These are phyloP conservation scores for Prunus yedoensis DNA, from an alignment of 331 rosid species.

Conservation along the genomic window DNA sequence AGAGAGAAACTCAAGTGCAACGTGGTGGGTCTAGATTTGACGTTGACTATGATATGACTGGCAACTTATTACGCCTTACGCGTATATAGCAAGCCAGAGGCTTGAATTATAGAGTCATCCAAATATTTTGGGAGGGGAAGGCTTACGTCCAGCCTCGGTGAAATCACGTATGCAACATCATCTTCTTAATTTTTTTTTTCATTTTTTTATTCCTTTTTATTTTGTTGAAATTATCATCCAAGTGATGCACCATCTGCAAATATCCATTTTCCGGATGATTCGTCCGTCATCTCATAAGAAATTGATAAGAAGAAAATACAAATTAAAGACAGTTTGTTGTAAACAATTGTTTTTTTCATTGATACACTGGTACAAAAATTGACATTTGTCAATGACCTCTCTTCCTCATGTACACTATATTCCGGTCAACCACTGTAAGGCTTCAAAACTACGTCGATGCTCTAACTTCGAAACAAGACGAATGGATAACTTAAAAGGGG, in stretches of 20 bases:
- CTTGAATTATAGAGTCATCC: background rate
- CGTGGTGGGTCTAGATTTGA: background rate
- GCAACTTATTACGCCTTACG: background rate
- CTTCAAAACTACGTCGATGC: background rate
- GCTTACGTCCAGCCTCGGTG: too few relatives aligned
- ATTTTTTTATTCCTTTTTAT: too few relatives aligned
- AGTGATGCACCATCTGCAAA: background rate
- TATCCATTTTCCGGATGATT: too few relatives aligned
- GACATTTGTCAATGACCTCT: background rate
- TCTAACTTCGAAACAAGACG: background rate
- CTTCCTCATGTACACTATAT: constrained; percentile 2
- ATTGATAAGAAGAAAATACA: too few relatives aligned
- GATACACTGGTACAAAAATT: background rate
- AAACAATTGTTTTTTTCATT: background rate
- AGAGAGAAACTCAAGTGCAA: background rate
- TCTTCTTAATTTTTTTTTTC: too few relatives aligned
- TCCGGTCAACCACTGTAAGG: background rate
- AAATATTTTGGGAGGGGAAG: too few relatives aligned
- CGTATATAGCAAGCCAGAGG: background rate
- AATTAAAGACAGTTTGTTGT: background rate
- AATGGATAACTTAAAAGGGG: background rate
- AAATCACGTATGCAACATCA: too few relatives aligned
- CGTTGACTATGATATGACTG: background rate
- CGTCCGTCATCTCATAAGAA: background rate
- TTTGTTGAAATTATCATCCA: too few relatives aligned